phyloP scores from a whole-genome alignment of 768 basidiomycete species.

The Daedaleopsis nitida region DNA sequence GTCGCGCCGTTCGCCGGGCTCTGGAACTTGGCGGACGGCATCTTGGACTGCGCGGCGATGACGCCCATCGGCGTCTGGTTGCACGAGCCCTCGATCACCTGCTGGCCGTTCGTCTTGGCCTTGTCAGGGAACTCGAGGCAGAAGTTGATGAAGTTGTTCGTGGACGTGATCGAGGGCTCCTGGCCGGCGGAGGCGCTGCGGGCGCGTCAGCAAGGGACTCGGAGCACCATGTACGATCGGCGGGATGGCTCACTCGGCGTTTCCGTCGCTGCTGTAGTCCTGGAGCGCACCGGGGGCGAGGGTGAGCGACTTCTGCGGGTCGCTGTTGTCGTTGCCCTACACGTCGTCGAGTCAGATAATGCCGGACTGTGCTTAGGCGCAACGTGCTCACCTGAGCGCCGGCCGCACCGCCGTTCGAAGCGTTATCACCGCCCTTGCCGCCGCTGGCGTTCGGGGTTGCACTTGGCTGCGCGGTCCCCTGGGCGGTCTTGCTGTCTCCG shows the following conservation, averaged over 20 bases:
- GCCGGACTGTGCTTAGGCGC: background rate
- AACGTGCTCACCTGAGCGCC: background rate
- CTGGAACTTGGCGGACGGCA: slow-evolving; percentile 58
- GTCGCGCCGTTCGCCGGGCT: slow-evolving; percentile 48
- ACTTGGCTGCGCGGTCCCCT: background rate
- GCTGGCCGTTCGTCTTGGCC: slow-evolving; percentile 47
- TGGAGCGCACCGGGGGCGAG: slow-evolving; percentile 49
- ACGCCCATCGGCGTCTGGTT: slow-evolving; percentile 64
- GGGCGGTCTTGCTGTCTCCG: background rate
- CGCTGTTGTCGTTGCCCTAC: background rate
- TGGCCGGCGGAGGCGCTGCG: slow-evolving; percentile 40
- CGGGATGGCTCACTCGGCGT: slow-evolving; percentile 26
- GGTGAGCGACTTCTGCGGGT: slow-evolving; percentile 26
- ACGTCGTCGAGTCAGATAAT: background rate
- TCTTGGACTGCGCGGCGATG: slow-evolving; percentile 50
- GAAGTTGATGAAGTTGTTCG: slow-evolving; percentile 70
- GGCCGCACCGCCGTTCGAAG: background rate
- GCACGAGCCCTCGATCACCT: slow-evolving; percentile 51
- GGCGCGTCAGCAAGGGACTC: background rate
- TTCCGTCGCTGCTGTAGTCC: slow-evolving; percentile 49
- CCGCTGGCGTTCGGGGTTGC: background rate
- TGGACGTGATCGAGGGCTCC: slow-evolving; percentile 50
- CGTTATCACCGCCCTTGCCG: background rate
- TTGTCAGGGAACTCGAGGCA: slow-evolving; percentile 37
- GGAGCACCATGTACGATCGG: background rate